Evolutionary conservation across 176 grass and related monocot species (phyloP), one percentile per base, ranked within the genome.

Genomic region (Raddia distichophylla): DNA sequence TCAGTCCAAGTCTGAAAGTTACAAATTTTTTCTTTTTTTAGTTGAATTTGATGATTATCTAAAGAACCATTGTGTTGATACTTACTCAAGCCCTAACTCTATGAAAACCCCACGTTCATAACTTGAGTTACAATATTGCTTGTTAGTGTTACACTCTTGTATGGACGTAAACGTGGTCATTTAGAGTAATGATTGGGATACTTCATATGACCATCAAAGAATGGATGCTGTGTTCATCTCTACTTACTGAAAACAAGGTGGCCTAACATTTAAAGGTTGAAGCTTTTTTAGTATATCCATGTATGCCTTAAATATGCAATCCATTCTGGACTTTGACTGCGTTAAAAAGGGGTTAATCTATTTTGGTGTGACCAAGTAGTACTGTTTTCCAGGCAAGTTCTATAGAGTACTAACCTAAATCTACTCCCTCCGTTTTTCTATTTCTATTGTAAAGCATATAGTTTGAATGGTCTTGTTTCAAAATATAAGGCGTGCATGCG

Each of bases 261-360:
- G 16, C 66, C 16, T 73, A 13, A 56, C 35, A 33, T 54, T 3
- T 65, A 51, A 42, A 64, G 59, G 57, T 45, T 83, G 18, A 53
- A 43, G 64, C 17, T 55, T 74, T 13, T 82, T 74, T 45, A 45
- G 32, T 42, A 5, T 62, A 64, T 27, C 27, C 37, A 74, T 73
- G 34, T 54, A 17, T 60, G 59, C 81, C 19, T 74, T 74, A 75
- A 83, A 83, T 83, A 53, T 16, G 60, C 22, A 81, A 52, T 66
- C 49, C 60, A 75, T 66, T 72, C 73, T 75, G 40, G 49, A 83
- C 60, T 54, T 74, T 83, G 59, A 83, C 59, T 83, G 45, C 2
- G 33, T 33, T 63, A 62, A 73, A 74, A 19, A 17, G 46, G 59
- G 32, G 37, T 40, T 40, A 40, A 54, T 47, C 12, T 75, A 19